Conservation (phyloP, 1,139 yeast species). For the Hyphopichia khmerensis region DNA sequence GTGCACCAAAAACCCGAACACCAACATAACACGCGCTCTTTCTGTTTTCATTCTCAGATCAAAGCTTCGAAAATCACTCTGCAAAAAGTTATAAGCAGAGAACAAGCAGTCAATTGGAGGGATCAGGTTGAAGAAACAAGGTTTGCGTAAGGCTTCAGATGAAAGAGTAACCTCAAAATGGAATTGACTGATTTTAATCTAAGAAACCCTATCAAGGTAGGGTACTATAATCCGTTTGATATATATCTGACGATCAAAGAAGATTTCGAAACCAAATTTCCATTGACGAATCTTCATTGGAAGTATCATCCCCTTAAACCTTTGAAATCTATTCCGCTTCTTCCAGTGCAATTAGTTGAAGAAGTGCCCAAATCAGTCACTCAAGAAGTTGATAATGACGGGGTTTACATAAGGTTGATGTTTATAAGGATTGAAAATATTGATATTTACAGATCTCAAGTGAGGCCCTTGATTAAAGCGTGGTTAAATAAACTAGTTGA, state of each 20-base stretch:
- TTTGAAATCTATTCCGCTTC: conserved; percentile 63
- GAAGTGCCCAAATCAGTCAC: conserved; percentile 49
- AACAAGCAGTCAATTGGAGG: no score
- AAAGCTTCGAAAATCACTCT: neutral
- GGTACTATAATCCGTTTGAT: conserved; percentile 85
- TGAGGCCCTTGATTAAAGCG: conserved; percentile 75
- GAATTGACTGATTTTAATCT: conserved; percentile 8
- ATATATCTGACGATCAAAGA: conserved; percentile 55
- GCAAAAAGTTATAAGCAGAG: no score
- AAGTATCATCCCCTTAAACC: conserved; percentile 54
- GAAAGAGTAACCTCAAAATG: conserved; percentile 5
- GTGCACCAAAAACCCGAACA: neutral
- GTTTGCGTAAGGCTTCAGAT: neutral
- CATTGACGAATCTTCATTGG: conserved; percentile 81
- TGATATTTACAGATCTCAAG: conserved; percentile 76
- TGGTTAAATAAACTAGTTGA: conserved; percentile 65
- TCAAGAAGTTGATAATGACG: conserved; percentile 15
- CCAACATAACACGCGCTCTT: neutral
- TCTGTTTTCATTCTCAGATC: neutral
- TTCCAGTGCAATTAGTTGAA: conserved; percentile 60
- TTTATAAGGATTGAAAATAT: conserved; percentile 63
- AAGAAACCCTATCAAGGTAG: conserved; percentile 43
- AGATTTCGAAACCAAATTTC: conserved; percentile 55
- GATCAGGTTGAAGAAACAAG: no score
- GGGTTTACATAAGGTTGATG: conserved; percentile 67